These are phyloP conservation scores for Fraxinus sp. DNA, from an alignment of 305 asterid species.

Conservation along the genomic window DNA sequence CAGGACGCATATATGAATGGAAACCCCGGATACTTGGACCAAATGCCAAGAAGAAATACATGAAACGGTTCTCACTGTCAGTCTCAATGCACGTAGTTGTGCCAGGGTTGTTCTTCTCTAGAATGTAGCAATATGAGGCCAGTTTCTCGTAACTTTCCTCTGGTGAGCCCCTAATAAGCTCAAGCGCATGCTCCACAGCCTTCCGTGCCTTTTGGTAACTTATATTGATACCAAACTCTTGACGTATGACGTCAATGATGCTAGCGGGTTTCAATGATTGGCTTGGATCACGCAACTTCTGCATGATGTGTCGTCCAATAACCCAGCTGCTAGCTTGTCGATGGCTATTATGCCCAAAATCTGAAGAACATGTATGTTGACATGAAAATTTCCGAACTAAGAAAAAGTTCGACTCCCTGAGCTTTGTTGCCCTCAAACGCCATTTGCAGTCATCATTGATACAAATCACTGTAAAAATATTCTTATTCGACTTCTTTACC, in stretches of 20 bases:
- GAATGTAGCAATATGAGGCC: constrained; percentile 6
- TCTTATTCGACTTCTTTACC: constrained; percentile 6
- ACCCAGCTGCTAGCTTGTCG: not conserved
- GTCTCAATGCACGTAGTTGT: not conserved
- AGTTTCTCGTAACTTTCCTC: not conserved
- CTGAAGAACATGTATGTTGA: constrained; percentile 6
- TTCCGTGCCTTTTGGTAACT: not conserved
- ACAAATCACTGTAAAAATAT: not conserved
- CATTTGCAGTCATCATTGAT: not conserved
- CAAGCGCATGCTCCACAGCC: not conserved
- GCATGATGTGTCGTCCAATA: not conserved
- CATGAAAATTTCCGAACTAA: not conserved
- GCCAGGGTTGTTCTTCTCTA: not conserved
- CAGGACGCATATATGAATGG: not conserved
- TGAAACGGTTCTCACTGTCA: not conserved
- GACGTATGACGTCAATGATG: not conserved
- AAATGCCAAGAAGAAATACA: not conserved
- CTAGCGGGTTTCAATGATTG: constrained; percentile 2
- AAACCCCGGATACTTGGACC: constrained; percentile 12
- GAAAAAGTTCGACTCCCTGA: not conserved
- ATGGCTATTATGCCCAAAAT: not conserved
- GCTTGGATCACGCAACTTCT: not conserved
- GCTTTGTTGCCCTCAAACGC: not conserved
- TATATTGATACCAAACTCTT: not conserved
- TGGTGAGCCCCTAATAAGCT: constrained; percentile 1